Conservation (phyloP, 768 basidiomycete species). For the Boletus insuetus region DNA sequence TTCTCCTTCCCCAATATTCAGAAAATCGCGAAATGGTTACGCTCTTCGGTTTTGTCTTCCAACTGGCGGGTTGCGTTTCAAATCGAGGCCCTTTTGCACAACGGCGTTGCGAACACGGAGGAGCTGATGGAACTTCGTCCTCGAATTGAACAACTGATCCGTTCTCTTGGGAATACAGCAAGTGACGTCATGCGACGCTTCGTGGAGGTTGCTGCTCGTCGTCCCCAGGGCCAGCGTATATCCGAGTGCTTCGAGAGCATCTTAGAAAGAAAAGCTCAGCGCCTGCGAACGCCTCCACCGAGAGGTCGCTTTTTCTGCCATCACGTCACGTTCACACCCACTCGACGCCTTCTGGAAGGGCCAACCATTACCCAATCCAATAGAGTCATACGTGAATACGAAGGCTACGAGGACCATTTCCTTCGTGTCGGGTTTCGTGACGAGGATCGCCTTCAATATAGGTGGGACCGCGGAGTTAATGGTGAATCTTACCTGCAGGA, state of each 20-base stretch:
- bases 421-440: slow-evolving; percentile 83
- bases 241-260: slow-evolving; percentile 47
- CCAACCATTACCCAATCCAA: slow-evolving; percentile 78
- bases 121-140: slow-evolving; percentile 51
- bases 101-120: slow-evolving; percentile 58
- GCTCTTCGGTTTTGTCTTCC: slow-evolving; percentile 35
- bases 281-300: slow-evolving; percentile 24
- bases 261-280: slow-evolving; percentile 13
- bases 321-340: slow-evolving; percentile 76
- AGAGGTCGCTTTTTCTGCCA: slow-evolving; percentile 58
- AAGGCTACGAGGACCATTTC: slow-evolving; percentile 61
- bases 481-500: slow-evolving; percentile 51
- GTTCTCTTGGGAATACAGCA: slow-evolving; percentile 34
- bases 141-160: slow-evolving; percentile 41
- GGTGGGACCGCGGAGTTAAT: slow-evolving; percentile 68
- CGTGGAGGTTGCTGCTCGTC: slow-evolving; percentile 44
- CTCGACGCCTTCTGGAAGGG: slow-evolving; percentile 70
- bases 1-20: slow-evolving; percentile 49
- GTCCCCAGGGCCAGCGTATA: slow-evolving; percentile 42
- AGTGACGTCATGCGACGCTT: slow-evolving; percentile 55
- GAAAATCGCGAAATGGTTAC: slow-evolving; percentile 43
- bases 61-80: slow-evolving; percentile 73
- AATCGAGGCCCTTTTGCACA: slow-evolving; percentile 65
- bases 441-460: slow-evolving; percentile 70
- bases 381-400: slow-evolving; percentile 69